Percentiles rank a stretch among this genome's conserved stretches.
Evolutionary conservation across 1,139 yeast species (phyloP).

Genomic region (Suhomyces kunorum): DNA sequence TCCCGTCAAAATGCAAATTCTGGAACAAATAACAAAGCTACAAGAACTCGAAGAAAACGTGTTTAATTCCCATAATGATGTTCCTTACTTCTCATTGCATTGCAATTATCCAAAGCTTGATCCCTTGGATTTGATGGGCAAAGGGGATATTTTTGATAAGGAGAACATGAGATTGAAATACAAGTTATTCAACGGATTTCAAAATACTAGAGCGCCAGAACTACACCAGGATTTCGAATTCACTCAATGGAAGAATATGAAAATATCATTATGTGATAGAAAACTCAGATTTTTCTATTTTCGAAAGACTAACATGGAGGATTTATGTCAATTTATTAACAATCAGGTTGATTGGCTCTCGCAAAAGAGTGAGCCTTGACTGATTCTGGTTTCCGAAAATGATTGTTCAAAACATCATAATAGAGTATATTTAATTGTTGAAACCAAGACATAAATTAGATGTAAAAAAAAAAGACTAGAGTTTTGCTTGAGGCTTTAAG

Average conservation of each 20-base stretch:
- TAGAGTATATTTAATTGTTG: neutral
- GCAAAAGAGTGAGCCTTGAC: neutral
- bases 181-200: constrained; percentile 28
- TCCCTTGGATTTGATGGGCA: constrained; percentile 29
- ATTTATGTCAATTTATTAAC: constrained; percentile 29
- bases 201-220: neutral
- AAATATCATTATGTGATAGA: constrained; percentile 30
- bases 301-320: constrained; percentile 22
- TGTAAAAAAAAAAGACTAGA: too few species aligned
- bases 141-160: constrained; percentile 32
- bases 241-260: constrained; percentile 37
- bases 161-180: constrained; percentile 29
- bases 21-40: constrained; percentile 27
- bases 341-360: constrained; percentile 34
- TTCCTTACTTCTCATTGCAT: constrained; percentile 35
- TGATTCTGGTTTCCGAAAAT: too few species aligned
- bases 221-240: constrained; percentile 32
- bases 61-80: constrained; percentile 19
- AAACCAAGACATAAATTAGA: too few species aligned
- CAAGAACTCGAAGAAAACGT: constrained; percentile 20
- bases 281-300: constrained; percentile 32
- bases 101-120: constrained; percentile 44
- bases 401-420: too few species aligned
- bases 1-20: constrained; percentile 9
- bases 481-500: constrained; percentile 32